phyloP scores from a whole-genome alignment of 2,329 filamentous ascomycete species.

The Pleoardoris graminearum region DNA sequence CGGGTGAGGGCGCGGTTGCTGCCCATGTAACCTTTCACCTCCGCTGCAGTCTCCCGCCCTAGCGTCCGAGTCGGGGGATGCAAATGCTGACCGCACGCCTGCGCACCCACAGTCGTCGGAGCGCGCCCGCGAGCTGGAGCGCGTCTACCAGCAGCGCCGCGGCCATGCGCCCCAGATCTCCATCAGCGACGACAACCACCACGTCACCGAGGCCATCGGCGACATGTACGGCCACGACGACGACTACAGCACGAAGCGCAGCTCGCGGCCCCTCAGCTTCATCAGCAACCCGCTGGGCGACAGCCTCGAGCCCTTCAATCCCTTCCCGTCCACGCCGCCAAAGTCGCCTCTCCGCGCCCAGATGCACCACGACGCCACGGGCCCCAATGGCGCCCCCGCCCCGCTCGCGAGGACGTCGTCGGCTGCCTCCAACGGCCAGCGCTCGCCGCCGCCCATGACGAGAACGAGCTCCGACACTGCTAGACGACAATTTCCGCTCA shows the following conservation, averaged over 20 bases:
- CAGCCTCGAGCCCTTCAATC: constrained; percentile 45
- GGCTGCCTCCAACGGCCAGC: constrained; percentile 22
- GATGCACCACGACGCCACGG: constrained; percentile 37
- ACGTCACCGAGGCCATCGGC: constrained; percentile 92
- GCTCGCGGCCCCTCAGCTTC: constrained; percentile 75
- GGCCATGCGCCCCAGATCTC: constrained; percentile 65
- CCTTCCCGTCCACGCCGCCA: constrained; percentile 47
- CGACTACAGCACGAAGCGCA: constrained; percentile 56
- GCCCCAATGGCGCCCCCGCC: constrained; percentile 23
- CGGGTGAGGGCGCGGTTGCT: not conserved
- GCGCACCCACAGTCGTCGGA: constrained; percentile 40
- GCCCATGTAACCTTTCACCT: constrained; percentile 6
- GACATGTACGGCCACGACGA: constrained; percentile 86
- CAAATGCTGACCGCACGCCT: constrained; percentile 35
- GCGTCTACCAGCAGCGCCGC: constrained; percentile 56
- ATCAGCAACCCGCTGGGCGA: constrained; percentile 62
- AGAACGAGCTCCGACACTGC: constrained; percentile 48
- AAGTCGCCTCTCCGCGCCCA: constrained; percentile 45
- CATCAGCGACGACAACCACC: constrained; percentile 87
- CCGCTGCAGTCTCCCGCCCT: constrained; percentile 10
- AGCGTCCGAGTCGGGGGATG: not conserved
- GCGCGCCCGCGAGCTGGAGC: constrained; percentile 52
- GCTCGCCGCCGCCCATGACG: constrained; percentile 48
- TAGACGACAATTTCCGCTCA: constrained; percentile 70
- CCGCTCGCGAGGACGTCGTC: constrained; percentile 20